A percentile compares a stretch with the other conserved stretches of the same genome.
Conservation (phyloP, 1,139 yeast species). For the Blastobotrys proliferans region DNA sequence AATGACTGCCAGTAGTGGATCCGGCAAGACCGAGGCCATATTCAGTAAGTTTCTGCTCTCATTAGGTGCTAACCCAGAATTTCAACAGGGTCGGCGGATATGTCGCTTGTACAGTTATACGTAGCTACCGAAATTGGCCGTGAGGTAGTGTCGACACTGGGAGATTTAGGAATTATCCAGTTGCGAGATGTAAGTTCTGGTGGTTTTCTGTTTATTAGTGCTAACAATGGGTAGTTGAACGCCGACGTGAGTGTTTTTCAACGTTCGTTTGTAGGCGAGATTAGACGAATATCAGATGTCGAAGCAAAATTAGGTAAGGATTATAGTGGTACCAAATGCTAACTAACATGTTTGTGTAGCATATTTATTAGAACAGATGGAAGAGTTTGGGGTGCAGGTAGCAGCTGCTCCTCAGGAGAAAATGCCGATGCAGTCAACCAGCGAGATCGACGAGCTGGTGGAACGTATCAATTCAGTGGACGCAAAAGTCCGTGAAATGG, state of each 20-base stretch:
- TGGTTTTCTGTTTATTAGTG: not conserved
- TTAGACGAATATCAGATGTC: constrained; percentile 60
- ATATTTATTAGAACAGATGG: constrained; percentile 6
- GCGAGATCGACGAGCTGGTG: constrained; percentile 73
- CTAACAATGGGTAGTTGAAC: constrained; percentile 38
- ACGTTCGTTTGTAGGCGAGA: constrained; percentile 80
- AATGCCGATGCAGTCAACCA: constrained; percentile 42
- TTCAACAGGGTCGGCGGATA: constrained; percentile 77
- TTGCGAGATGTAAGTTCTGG: constrained; percentile 57
- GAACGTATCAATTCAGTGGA: constrained; percentile 64
- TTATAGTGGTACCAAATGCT: not conserved
- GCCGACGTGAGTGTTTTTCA: constrained; percentile 78
- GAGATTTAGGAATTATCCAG: constrained; percentile 81
- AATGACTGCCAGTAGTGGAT: constrained; percentile 7
- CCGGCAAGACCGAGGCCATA: constrained; percentile 25
- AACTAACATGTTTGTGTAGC: not conserved
- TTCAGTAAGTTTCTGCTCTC: constrained; percentile 31
- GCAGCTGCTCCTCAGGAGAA: constrained; percentile 28
- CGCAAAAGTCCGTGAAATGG: constrained; percentile 54
- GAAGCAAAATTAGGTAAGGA: constrained; percentile 30
- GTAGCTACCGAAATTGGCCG: constrained; percentile 88
- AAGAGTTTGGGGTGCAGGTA: constrained; percentile 11
- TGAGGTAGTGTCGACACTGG: constrained; percentile 81
- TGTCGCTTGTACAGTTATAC: constrained; percentile 88
- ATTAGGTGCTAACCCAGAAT: too few relatives aligned